These are phyloP conservation scores for Psophocarpus tetragonolobus DNA, from an alignment of 306 rosid species.

Conservation along the genomic window DNA sequence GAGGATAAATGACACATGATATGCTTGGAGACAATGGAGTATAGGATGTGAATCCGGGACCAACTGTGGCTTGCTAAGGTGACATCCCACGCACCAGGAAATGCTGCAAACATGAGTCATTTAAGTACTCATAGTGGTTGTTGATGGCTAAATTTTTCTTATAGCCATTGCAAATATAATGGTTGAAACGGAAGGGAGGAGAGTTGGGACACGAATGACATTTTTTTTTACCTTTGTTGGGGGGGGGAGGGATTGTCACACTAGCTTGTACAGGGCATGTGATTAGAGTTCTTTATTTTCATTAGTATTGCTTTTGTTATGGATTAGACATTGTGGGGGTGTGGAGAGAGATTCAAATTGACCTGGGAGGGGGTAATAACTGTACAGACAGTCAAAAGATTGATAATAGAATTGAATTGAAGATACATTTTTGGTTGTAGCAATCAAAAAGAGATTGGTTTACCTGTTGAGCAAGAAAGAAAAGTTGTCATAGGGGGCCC, in stretches of 20 bases:
- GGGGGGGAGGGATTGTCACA: constrained; percentile 23
- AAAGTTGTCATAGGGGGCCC: constrained; percentile 36
- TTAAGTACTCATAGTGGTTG: neutral
- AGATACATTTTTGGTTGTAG: constrained; percentile 38
- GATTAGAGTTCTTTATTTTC: constrained; percentile 17
- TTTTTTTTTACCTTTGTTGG: constrained; percentile 16
- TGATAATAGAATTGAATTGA: constrained; percentile 45
- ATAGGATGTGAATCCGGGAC: constrained; percentile 11
- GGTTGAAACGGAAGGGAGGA: constrained; percentile 7
- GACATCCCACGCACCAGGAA: constrained; percentile 6
- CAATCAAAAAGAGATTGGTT: constrained; percentile 18
- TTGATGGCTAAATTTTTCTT: constrained; percentile 48
- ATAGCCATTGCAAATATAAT: constrained; percentile 40
- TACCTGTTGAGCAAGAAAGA: constrained; percentile 40
- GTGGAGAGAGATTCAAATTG: constrained; percentile 41
- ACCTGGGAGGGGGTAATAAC: constrained; percentile 32
- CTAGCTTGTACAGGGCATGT: constrained; percentile 40
- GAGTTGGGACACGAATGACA: neutral
- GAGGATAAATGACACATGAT: constrained; percentile 47
- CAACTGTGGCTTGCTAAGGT: constrained; percentile 30
- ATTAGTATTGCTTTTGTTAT: constrained; percentile 35
- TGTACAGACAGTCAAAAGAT: constrained; percentile 51
- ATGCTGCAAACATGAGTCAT: constrained; percentile 18
- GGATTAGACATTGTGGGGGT: constrained; percentile 39
- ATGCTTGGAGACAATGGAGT: constrained; percentile 19